A percentile compares a stretch with the other conserved stretches of the same genome.
phyloP scores from a whole-genome alignment of 352 stramenopile species.

The Globisporangium mamillatum region DNA sequence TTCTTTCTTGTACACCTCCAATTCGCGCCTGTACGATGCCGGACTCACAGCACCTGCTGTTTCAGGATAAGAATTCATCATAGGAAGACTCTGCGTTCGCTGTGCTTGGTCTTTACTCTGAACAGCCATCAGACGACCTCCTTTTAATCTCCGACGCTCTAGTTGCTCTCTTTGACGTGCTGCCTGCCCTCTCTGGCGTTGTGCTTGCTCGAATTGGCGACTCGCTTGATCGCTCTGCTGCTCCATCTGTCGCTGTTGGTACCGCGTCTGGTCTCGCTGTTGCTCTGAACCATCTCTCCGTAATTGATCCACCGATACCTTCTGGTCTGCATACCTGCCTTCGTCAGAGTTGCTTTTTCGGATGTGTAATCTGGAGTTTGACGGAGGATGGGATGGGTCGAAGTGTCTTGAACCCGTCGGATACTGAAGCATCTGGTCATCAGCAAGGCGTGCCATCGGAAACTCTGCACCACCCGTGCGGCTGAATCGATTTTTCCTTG shows the following conservation, averaged over 20 bases:
- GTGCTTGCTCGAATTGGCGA: background rate
- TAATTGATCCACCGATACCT: background rate
- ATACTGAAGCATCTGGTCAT: conserved; percentile 1
- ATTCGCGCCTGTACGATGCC: conserved; percentile 14
- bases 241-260: background rate
- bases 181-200: background rate
- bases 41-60: conserved; percentile 4
- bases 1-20: conserved; percentile 12
- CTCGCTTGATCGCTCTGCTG: background rate
- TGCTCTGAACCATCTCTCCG: background rate
- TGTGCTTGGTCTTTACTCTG: background rate
- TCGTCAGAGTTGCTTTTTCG: conserved; percentile 20
- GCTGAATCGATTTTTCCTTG: conserved; percentile 18
- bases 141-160: background rate
- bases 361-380: conserved; percentile 1
- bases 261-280: background rate
- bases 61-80: background rate
- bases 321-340: conserved; percentile 10
- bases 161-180: conserved; percentile 3
- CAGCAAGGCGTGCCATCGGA: conserved; percentile 7
- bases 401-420: background rate
- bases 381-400: conserved; percentile 1
- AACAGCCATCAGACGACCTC: background rate
- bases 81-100: background rate
- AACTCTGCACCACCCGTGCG: conserved; percentile 2